Percentiles rank a stretch among this genome's conserved stretches.
Evolutionary conservation across 1,139 yeast species (phyloP).

Genomic region (Petasospora fabianii): DNA sequence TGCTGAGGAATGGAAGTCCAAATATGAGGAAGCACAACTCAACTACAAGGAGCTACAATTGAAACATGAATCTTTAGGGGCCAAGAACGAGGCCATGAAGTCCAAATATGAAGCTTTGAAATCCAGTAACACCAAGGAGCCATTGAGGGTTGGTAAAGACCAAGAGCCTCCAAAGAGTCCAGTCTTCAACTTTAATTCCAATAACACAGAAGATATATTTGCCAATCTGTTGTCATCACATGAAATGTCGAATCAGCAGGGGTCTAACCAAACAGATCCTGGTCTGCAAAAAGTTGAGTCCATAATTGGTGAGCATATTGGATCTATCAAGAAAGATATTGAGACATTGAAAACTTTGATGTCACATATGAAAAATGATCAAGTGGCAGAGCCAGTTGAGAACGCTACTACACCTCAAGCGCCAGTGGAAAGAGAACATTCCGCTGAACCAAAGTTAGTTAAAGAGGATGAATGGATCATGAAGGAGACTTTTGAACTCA

Average conservation of each 20-base stretch:
- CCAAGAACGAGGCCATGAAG: no score
- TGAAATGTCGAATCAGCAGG: not conserved
- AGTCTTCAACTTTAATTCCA: constrained; percentile 14
- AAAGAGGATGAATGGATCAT: constrained; percentile 21
- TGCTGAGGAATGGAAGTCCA: constrained; percentile 2
- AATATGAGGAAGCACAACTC: constrained; percentile 8
- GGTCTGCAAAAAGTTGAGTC: constrained; percentile 10
- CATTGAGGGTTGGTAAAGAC: no score
- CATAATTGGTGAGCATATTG: constrained; percentile 12
- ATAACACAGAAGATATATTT: constrained; percentile 18
- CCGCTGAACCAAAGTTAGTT: not conserved
- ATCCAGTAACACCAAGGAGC: not conserved
- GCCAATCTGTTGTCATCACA: not conserved
- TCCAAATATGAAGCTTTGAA: not conserved
- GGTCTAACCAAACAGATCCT: not conserved
- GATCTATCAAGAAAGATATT: constrained; percentile 20
- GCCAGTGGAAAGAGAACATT: not conserved
- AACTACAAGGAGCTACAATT: constrained; percentile 3
- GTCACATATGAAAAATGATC: not conserved
- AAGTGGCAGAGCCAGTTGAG: not conserved
- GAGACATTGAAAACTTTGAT: constrained; percentile 20
- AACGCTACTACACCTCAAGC: not conserved
- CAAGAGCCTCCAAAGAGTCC: constrained; percentile 4
- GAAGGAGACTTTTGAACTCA: constrained; percentile 22
- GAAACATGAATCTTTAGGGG: not conserved